Evolutionary conservation across 148 eudicot species (phyloP), one percentile per base, ranked within the genome.

Genomic region (Oxyria digyna): DNA sequence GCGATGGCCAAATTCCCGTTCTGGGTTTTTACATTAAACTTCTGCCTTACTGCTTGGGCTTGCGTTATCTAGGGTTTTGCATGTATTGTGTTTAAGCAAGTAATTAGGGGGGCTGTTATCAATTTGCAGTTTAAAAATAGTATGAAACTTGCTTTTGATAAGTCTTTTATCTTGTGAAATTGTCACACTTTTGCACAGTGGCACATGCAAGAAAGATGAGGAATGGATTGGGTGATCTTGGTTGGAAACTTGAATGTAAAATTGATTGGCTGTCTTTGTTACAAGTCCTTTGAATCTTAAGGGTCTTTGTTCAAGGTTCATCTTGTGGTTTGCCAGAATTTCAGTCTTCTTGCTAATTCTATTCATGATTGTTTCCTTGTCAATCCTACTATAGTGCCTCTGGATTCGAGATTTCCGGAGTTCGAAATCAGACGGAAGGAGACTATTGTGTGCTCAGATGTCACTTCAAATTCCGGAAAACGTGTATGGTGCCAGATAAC

Each of bases 401-500:
- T 79, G 33, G 80, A 82, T 73, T 74, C 82, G 33, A 69, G 76
- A 67, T 84, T 75, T 74, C 76, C 75, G 27, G 84, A 79, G 69
- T 74, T 89, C 73, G 86, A 86, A 49, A 78, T 89, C 69, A 81
- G 75, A 64, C 81, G 75, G 49, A 78, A 79, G 78, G 87, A 81
- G 76, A 77, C 59, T 65, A 55, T 69, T 42, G 42, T 89, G 54
- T 80, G 80, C 71, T 84, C 89, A 43, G 82, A 78, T 69, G 78
- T 86, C 15, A 79, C 78, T 33, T 73, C 72, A 33, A 64, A 70
- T 20, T 21, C 69, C 27, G 89, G 77, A 66, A 82, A 77, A 78
- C 82, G 72, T 65, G 84, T 72, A 64, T 89, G 96, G 96, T 86
- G 96, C 77, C 85, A 86, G 75, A 86, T 86, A 55, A 67, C 83